Base-by-base conservation (phyloP, 139 green algal genomes). In the Asterochloris sp. region DNA sequence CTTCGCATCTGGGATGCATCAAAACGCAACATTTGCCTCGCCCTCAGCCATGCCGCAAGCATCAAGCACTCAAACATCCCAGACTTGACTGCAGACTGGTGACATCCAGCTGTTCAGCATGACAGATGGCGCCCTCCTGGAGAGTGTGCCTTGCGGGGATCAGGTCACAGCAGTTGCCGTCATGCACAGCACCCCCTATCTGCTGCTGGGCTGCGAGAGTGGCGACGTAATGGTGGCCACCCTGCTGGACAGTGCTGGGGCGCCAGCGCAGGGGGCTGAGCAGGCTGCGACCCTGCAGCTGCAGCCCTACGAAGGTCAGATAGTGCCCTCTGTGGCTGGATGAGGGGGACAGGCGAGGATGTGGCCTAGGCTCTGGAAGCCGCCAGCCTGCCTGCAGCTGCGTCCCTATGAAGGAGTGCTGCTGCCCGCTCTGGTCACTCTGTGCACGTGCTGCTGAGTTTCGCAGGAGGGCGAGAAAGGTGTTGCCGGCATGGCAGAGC, bases 41-140 rank as follows among this genome's bases (percentile, higher is more conserved):
- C 38, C 2, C 38, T 54, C 38, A 54, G 38, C 38, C 38, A 54
- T 54, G 38, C 2, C 38, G 6, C 38, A 54, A 54, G 38, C 38
- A 54, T 54, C 38, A 54, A 6, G 38, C 38, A 54, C 38, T 54
- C 38, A 54, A 2, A 6, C 38, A 54, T 54, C 38, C 38, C 38
- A 54, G 38, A 54, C 38, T 6, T 54, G 38, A 61, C 64, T 82
- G 27, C 82, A 89, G 81, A 83, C 84, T 12, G 89, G 88, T 13
- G 82, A 90, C 60, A 69, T 88, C 47, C 87, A 92, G 80, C 84
- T 92, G 15, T 92, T 85, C 71, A 83, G 82, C 62, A 27, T 88
- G 17, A 29, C 69, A 21, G 66, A 66, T 17, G 79, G 80, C 38
- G 66, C 26, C 38, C 63, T 92, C 60, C 73, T 91, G 8, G 82